These are phyloP conservation scores for Calonectria fujianensis DNA, from an alignment of 2,329 filamentous ascomycete genomes.

Conservation along the genomic window DNA sequence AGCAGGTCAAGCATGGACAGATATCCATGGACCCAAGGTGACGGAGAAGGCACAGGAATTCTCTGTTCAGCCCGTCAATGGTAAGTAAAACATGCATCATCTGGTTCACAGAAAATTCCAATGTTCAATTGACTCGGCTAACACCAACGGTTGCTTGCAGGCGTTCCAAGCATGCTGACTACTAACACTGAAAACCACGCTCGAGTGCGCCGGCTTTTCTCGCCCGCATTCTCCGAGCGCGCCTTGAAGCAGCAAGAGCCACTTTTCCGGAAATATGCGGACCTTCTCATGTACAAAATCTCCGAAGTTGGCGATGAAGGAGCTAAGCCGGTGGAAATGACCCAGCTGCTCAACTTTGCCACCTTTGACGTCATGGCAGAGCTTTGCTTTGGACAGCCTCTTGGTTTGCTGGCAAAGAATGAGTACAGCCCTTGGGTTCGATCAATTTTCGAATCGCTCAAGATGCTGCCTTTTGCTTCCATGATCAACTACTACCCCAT, in stretches of 20 bases:
- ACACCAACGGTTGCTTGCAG: neutral
- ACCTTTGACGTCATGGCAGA: constrained; percentile 19
- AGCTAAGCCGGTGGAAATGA: neutral
- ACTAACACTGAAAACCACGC: constrained; percentile 14
- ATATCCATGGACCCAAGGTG: constrained; percentile 18
- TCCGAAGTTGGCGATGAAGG: constrained; percentile 11
- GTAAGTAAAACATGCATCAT: neutral
- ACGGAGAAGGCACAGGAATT: constrained; percentile 21
- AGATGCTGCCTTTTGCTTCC: constrained; percentile 14
- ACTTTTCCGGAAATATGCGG: neutral
- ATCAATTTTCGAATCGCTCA: constrained; percentile 14
- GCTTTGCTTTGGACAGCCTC: constrained; percentile 10
- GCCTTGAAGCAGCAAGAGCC: constrained; percentile 17
- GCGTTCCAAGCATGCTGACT: constrained; percentile 15
- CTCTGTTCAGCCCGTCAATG: constrained; percentile 18
- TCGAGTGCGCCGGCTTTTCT: neutral
- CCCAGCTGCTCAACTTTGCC: neutral
- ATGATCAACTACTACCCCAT: constrained; percentile 29
- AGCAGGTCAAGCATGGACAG: neutral
- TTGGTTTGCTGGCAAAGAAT: constrained; percentile 8
- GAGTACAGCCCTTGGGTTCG: constrained; percentile 17
- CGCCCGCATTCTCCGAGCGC: constrained; percentile 12
- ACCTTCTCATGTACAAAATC: constrained; percentile 20
- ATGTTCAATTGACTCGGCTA: neutral
- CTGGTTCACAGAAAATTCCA: neutral